Base-by-base conservation (phyloP, 345 rosid species). In the Eucalyptus lansdowneana region DNA sequence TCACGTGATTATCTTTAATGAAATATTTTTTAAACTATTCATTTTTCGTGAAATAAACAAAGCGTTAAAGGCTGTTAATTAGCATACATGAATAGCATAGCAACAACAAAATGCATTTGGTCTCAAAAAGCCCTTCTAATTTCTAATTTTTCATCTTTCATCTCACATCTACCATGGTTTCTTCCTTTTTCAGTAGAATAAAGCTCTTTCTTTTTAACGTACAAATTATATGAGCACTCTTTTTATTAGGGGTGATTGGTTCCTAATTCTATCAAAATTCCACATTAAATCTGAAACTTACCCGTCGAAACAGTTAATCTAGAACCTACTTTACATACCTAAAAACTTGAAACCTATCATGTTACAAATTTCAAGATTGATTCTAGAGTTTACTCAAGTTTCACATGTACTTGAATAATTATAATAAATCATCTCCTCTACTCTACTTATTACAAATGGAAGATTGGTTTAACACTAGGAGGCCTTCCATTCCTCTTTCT, bases 281-380 rank as follows among this genome's bases (percentile, higher is more conserved):
- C 58, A 53, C 11, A 19, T 19, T 53, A 21, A 53, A 53, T 53
- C 2, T 8, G 0, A 19, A 53, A 53, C 5, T 2, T 19, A 53
- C 25, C 2, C 24, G 0, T 19, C 56, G 0, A 53, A 53, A 53
- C 24, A 17, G 0, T 17, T 53, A 53, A 53, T 53, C 5, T 53
- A 53, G 10, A 53, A 53, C 9, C 0, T 53, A 19, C 4, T 7
- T 2, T 8, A 8, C 5, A 19, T 19, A 53, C 5, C 10, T 19
- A 53, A 53, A 19, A 53, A 53, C 10, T 53, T 19, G 5, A 21
- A 53, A 53, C 11, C 2, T 53, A 53, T 19, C 58, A 0, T 53
- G 0, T 53, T 53, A 8, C 58, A 53, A 21, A 21, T 53, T 53
- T 1, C 11, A 53, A 53, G 0, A 4, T 21, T 8, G 11, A 0